Evolutionary conservation across 2,329 filamentous ascomycete genomes (phyloP).

Genomic region (Fusarium cyanostomum): DNA sequence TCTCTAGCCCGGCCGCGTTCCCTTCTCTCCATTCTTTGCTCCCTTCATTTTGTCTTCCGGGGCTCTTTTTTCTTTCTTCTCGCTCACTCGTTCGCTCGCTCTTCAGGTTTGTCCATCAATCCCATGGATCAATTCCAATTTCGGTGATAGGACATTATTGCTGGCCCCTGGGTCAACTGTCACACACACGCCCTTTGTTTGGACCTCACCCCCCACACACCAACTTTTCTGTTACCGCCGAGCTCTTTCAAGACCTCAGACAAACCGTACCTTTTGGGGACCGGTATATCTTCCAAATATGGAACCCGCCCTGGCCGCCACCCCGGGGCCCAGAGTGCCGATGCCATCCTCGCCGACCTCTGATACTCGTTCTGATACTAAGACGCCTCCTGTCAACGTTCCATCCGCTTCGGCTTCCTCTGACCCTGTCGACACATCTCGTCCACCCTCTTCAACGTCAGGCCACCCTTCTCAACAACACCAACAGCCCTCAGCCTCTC

Average conservation of each 20-base stretch:
- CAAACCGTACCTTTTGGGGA: conserved; percentile 27
- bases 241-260: conserved; percentile 22
- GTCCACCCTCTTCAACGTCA: conserved; percentile 32
- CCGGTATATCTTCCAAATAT: conserved; percentile 41
- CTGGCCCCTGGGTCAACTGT: conserved; percentile 24
- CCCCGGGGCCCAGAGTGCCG: conserved; percentile 34
- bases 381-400: conserved; percentile 31
- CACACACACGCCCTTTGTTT: conserved; percentile 25
- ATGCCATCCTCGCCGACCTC: conserved; percentile 32
- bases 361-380: conserved; percentile 43
- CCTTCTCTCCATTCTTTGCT: conserved; percentile 23
- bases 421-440: conserved; percentile 32
- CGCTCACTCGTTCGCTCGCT: conserved; percentile 1
- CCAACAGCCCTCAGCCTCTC: conserved; percentile 19
- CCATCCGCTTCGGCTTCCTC: conserved; percentile 26
- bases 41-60: conserved; percentile 28
- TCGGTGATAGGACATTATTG: conserved; percentile 31
- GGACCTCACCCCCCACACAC: conserved; percentile 28
- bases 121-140: conserved; percentile 26
- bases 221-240: conserved; percentile 25
- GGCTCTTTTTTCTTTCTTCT: conserved; percentile 24
- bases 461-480: conserved; percentile 26
- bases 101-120: conserved; percentile 1
- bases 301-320: conserved; percentile 38
- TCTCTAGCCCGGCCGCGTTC: conserved; percentile 15